Evolutionary conservation across 2,329 filamentous ascomycete species (phyloP), one percentile per base, ranked within the genome.

Genomic region (Neoarthrinium moseri): DNA sequence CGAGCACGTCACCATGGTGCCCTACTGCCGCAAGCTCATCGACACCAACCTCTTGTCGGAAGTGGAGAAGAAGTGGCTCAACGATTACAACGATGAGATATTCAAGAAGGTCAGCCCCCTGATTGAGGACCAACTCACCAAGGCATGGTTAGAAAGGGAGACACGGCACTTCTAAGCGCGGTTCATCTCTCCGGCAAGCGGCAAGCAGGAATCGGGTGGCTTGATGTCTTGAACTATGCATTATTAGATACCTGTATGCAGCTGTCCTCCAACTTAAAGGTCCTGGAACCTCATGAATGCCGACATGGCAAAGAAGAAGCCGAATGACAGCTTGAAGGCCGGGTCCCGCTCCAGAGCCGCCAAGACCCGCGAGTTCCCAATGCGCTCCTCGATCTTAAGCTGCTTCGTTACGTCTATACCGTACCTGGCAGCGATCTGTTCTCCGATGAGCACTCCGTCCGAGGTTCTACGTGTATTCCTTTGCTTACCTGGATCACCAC

Each of bases 1-100:
- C 56, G 92, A 99, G 72, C 89, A 95, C 66, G 91, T 97, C 54
- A 99, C 94, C 0, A 90, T 99, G 90, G 90, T 92, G 15, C 94
- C 94, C 0, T 91, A 96, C 69, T 96, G 92, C 70, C 81, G 84
- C 50, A 96, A 90, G 51, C 72, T 99, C 53, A 91, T 96, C 52
- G 88, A 97, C 57, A 72, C 78, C 45, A 74, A 64, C 42, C 72
- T 96, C 26, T 70, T 99, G 55, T 91, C 84, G 0, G 72, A 75
- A 4, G 75, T 72, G 11, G 94, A 99, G 72, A 88, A 86, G 70
- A 69, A 79, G 50, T 99, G 92, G 89, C 70, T 99, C 55, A 95
- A 97, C 59, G 77, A 83, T 33, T 95, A 95, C 64, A 88, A 96
- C 63, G 70, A 76, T 26, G 85, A 94, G 64, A 85, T 99, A 13